Evolutionary conservation across 371 early-diverging fungal species (phyloP), one percentile per base, ranked within the genome.

Genomic region (Mucor mucedo): DNA sequence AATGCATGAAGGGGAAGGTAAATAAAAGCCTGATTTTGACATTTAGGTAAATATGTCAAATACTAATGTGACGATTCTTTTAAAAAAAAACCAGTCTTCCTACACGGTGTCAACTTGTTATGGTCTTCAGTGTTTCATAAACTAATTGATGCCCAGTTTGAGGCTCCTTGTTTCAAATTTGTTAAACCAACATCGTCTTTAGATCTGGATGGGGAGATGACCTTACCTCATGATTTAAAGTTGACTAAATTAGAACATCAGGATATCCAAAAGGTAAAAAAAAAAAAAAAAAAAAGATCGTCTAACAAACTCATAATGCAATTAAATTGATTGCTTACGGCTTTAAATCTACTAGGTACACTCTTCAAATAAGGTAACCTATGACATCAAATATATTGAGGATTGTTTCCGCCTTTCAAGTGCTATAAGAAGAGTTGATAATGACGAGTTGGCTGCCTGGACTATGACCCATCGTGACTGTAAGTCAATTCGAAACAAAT

Each of bases 381-480:
- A 55, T 53, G 53, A 52, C 7, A 2, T 29, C 6, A 42, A 27
- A 4, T 64, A 64, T 53, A 30, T 64, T 2, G 28, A 53, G 4
- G 58, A 58, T 27, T 58, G 65, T 30, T 21, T 45, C 28, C 53
- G 47, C 21, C 35, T 58, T 29, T 53, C 58, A 0, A 47, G 35
- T 16, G 58, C 58, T 11, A 58, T 64, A n/a, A 44, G 53, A 47
- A 56, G 32, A 5, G n/a, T 10, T 11, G 33, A 56, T 13, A 57
- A n/a, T 28, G 44, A 57, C 11, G 61, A 60, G 38, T 60, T 60
- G 13, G 61, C 33, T 42, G 66, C 55, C 5, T 66, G 67, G 67
- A 57, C 42, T 0, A 44, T 64, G 52, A 64, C 65, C 2, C 65
- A 64, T 30, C 29, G 59, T 38, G 58, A 64, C 10, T 38, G 65